Conservation (phyloP, 495 filamentous ascomycete species). For the Pseudevernia furfuracea region DNA sequence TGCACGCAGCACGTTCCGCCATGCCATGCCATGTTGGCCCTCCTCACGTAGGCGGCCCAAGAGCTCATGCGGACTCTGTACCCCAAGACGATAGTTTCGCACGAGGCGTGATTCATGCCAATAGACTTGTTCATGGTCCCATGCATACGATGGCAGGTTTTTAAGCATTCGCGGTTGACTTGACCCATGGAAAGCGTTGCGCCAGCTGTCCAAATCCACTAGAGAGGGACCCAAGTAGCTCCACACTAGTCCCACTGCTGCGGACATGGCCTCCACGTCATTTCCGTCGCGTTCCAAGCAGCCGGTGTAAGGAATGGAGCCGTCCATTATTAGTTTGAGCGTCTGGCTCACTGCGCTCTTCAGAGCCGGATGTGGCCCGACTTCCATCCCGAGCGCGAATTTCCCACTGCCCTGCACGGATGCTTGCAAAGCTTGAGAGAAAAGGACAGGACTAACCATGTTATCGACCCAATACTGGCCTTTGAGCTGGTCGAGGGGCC, state of each 20-base stretch:
- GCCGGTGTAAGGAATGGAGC: too few relatives aligned
- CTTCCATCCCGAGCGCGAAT: slow-evolving; percentile 41
- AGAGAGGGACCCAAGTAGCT: too few relatives aligned
- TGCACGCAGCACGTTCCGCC: slow-evolving; percentile 36
- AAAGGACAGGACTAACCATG: slow-evolving; percentile 46
- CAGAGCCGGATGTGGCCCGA: slow-evolving; percentile 51
- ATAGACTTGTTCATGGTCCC: slow-evolving; percentile 38
- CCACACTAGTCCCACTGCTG: too few relatives aligned
- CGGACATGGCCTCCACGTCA: too few relatives aligned
- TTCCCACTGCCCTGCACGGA: slow-evolving; percentile 28
- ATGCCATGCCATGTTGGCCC: slow-evolving; percentile 30
- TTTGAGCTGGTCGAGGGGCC: slow-evolving; percentile 6
- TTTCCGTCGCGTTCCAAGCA: too few relatives aligned
- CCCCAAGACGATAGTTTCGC: slow-evolving; percentile 19
- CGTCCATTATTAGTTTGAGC: too few relatives aligned
- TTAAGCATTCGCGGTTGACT: slow-evolving; percentile 29
- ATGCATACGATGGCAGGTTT: slow-evolving; percentile 43
- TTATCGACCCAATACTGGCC: slow-evolving; percentile 48
- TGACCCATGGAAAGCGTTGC: too few relatives aligned
- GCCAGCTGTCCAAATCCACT: too few relatives aligned
- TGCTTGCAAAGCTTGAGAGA: slow-evolving; percentile 41
- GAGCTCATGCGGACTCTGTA: slow-evolving; percentile 27
- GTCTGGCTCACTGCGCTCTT: slow-evolving; percentile 45
- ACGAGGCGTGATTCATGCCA: slow-evolving; percentile 42
- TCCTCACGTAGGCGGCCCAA: slow-evolving; percentile 34